Evolutionary conservation across 164 flowering plant genomes (phyloP), one percentile per base, ranked within the genome.

Genomic region (Malania oleifera): DNA sequence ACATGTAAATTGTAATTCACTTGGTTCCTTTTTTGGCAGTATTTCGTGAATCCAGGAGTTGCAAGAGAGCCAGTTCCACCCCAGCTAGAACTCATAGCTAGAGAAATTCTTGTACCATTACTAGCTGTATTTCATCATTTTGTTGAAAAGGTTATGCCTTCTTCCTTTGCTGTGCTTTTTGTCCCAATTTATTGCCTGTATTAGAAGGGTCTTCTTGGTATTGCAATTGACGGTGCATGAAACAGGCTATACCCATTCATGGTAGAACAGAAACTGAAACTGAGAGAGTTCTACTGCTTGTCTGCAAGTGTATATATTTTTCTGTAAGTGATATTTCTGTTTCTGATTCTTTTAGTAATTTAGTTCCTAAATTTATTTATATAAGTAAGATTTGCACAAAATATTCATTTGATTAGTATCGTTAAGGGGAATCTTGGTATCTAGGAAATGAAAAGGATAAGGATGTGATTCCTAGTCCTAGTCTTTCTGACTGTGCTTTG

Each of bases 1-100:
- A n/a, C n/a, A n/a, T n/a, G n/a, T n/a, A n/a, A n/a, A n/a, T n/a
- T n/a, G n/a, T n/a, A n/a, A n/a, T n/a, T n/a, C n/a, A n/a, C n/a
- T n/a, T n/a, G n/a, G n/a, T 49, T 23, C 40, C 9, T 51, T 58
- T 56, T 39, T 29, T 68, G 58, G 63, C 84, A 89, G 96, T 89
- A 89, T 50, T 89, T 86, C 63, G 70, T 86, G 65, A 78, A 84
- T 67, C 92, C 96, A 27, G 77, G 81, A 74, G 74, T 78, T 65
- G 77, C 75, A 20, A 84, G 73, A 79, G 96, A 89, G 80, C 80
- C 92, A n/a, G 86, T 89, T 34, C 92, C 96, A 38, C 79, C 70
- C 7, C 88, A 84, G 64, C 71, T 89, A 25, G 90, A 89, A 73
- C 70, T 76, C 40, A 77, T 89, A 52, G 74, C 73, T 12, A 67